These are phyloP conservation scores for Solanum sparsipilum DNA, from an alignment of 257 asterid genomes.

Conservation along the genomic window DNA sequence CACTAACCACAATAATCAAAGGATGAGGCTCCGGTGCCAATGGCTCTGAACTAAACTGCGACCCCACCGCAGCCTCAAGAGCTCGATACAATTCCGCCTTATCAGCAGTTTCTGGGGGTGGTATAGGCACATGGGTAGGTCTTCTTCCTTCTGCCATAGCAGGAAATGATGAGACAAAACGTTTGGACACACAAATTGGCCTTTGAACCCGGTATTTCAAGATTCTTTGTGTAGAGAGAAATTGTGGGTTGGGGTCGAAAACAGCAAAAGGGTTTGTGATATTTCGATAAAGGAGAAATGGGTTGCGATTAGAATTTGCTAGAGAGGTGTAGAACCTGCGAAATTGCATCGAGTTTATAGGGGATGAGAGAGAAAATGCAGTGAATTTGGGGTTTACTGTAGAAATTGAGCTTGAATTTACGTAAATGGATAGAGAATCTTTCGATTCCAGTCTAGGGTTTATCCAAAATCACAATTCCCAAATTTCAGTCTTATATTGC, in stretches of 20 bases:
- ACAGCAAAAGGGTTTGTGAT: constrained; percentile 20
- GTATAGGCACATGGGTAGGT: constrained; percentile 37
- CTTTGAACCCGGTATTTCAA: constrained; percentile 12
- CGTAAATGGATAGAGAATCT: neutral
- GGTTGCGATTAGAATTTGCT: constrained; percentile 28
- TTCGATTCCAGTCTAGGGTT: neutral
- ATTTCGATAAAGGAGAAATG: constrained; percentile 21
- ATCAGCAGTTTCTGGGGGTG: constrained; percentile 41
- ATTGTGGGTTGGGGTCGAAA: constrained; percentile 19
- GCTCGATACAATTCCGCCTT: constrained; percentile 62
- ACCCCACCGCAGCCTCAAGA: constrained; percentile 70
- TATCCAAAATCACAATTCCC: neutral
- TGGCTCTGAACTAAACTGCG: constrained; percentile 60
- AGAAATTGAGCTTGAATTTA: neutral
- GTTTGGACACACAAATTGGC: constrained; percentile 11
- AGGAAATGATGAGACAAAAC: constrained; percentile 25
- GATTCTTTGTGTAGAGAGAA: neutral
- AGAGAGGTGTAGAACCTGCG: constrained; percentile 40
- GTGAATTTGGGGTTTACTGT: neutral
- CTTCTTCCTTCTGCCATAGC: constrained; percentile 46
- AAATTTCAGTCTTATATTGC: neutral
- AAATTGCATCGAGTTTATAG: constrained; percentile 47
- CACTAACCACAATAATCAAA: constrained; percentile 72
- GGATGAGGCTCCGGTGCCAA: constrained; percentile 61
- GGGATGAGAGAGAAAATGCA: neutral